phyloP scores from a whole-genome alignment of 2,329 filamentous ascomycete genomes.

The Shiraia sp. region DNA sequence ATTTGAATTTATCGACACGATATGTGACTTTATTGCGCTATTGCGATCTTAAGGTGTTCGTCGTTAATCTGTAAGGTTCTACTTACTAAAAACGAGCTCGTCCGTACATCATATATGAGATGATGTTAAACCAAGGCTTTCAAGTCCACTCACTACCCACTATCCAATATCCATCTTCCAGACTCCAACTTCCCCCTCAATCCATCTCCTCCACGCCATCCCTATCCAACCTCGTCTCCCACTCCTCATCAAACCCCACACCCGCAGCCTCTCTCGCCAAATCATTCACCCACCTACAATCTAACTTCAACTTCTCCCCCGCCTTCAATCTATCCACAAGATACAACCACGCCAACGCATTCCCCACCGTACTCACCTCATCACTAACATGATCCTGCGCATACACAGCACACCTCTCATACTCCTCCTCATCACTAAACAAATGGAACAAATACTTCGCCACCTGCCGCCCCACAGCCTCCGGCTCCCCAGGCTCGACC shows the following conservation, averaged over 20 bases:
- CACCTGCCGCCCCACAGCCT: slow-evolving; percentile 56
- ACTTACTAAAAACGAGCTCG: too few relatives aligned
- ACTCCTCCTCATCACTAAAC: slow-evolving; percentile 67
- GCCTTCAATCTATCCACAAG: slow-evolving; percentile 69
- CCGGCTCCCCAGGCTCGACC: slow-evolving; percentile 70
- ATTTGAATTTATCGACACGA: too few relatives aligned
- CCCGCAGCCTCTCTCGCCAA: slow-evolving; percentile 69
- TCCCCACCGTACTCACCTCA: slow-evolving; percentile 80
- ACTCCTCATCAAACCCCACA: slow-evolving; percentile 56
- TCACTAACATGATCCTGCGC: slow-evolving; percentile 72
- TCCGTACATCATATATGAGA: too few relatives aligned
- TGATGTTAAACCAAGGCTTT: too few relatives aligned
- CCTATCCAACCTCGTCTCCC: slow-evolving; percentile 61
- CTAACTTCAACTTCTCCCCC: slow-evolving; percentile 60
- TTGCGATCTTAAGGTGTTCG: too few relatives aligned
- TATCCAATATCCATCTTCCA: too few relatives aligned
- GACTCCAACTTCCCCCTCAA: not conserved
- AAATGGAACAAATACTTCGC: slow-evolving; percentile 68
- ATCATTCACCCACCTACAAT: slow-evolving; percentile 73
- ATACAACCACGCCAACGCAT: slow-evolving; percentile 76
- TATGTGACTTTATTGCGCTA: too few relatives aligned
- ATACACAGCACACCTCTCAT: slow-evolving; percentile 68
- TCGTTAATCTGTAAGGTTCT: too few relatives aligned
- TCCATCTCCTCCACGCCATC: not conserved
- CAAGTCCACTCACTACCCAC: too few relatives aligned